Evolutionary conservation across 768 basidiomycete species (phyloP), one percentile per base, ranked within the genome.

Genomic region (Pisolithus tinctorius): DNA sequence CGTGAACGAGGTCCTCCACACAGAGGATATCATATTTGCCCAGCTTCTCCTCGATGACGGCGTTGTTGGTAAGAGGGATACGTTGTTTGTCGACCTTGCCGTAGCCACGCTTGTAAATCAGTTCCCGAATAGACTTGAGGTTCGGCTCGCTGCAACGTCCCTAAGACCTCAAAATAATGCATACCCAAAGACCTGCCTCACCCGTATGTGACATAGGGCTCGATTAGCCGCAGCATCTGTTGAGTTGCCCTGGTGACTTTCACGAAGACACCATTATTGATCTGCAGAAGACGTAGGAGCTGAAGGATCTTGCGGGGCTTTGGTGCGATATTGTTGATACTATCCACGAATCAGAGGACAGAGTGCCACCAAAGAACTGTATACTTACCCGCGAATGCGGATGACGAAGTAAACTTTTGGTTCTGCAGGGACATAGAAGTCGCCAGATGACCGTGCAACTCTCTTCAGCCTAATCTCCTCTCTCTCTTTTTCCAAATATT

Each of bases 241-340:
- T 89, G 83, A 45, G 94, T 97, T 29, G 96, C 93, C 71, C 81
- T 89, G 62, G 93, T 97, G 49, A 90, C 94, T 74, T 95, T 94
- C 69, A 99, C 82, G 68, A 99, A 99, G 44, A 99, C 86, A 71
- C 95, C 96, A 67, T 93, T 98, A 84, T 99, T 98, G 80, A 99
- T 99, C 71, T 98, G 96, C 63, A 96, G 87, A 56, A 99, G 84
- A 63, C 96, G 93, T 68, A 99, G 88, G 57, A 99, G 85, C 69
- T 99, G 96, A 63, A 99, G 74, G 68, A 99, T 97, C 81, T 99
- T 99, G 69, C 93, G 88, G 65, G 96, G 96, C 76, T 99, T 99
- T 54, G 96, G 96, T 50, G 96, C 93, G 67, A 99, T 96, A 70
- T 98, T 92, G 72, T 97, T 98, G 79, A 99, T 93, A 95, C 96